phyloP scores from a whole-genome alignment of 1,284 basidiomycete genomes.

The Agaricales sp. region DNA sequence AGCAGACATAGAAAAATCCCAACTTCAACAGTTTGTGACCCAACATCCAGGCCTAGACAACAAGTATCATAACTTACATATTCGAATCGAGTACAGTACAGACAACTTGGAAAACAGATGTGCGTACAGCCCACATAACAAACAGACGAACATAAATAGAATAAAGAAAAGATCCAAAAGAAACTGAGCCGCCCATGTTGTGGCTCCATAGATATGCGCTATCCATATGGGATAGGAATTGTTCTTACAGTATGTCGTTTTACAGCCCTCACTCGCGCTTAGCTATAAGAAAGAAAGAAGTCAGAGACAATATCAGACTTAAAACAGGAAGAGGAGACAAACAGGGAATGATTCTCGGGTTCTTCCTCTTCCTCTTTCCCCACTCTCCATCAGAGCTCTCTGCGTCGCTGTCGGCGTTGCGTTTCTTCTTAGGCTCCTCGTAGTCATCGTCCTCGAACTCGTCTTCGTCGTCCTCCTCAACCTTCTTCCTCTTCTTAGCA shows the following conservation, averaged over 20 bases:
- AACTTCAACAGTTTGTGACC: too few relatives aligned
- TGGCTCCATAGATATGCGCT: too few relatives aligned
- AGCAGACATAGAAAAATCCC: too few relatives aligned
- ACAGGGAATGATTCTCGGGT: background rate
- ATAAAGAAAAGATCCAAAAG: background rate
- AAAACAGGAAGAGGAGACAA: background rate
- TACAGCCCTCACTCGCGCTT: background rate
- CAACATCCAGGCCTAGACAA: too few relatives aligned
- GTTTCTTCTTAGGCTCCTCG: background rate
- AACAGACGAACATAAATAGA: background rate
- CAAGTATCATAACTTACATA: too few relatives aligned
- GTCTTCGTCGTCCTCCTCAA: background rate
- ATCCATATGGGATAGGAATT: too few relatives aligned
- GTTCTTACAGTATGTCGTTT: too few relatives aligned
- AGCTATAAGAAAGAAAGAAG: background rate
- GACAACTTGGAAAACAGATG: too few relatives aligned
- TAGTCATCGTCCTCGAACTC: background rate
- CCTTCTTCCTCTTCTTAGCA: background rate
- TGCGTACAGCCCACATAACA: background rate
- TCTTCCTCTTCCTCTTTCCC: conserved; percentile 1
- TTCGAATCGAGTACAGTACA: too few relatives aligned
- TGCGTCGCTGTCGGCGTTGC: background rate
- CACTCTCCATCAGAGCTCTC: conserved; percentile 1
- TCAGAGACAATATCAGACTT: background rate
- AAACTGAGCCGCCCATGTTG: too few relatives aligned